Conservation (phyloP, 352 stramenopile species). For the Peronospora destructor region DNA sequence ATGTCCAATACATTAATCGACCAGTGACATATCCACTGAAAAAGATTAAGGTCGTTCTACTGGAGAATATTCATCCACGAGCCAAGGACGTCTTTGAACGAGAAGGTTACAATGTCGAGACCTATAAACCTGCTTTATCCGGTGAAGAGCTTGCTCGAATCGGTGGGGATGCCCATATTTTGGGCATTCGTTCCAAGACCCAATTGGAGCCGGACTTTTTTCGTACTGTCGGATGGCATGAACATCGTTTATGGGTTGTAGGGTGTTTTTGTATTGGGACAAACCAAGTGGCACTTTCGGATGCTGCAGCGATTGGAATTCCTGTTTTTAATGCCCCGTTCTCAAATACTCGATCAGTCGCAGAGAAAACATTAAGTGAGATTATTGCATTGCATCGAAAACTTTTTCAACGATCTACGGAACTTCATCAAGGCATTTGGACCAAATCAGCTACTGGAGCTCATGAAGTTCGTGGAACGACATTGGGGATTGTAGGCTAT, state of each 20-base stretch:
- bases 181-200: constrained; percentile 80
- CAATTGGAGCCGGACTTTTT: constrained; percentile 76
- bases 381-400: constrained; percentile 79
- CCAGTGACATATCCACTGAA: constrained; percentile 69
- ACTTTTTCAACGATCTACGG: constrained; percentile 69
- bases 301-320: constrained; percentile 54
- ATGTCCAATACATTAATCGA: constrained; percentile 38
- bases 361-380: constrained; percentile 78
- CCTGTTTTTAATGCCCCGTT: constrained; percentile 84
- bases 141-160: constrained; percentile 67
- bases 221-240: constrained; percentile 67
- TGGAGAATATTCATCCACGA: constrained; percentile 81
- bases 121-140: constrained; percentile 67
- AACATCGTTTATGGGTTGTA: constrained; percentile 70
- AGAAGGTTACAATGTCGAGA: constrained; percentile 72
- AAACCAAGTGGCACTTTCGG: constrained; percentile 66
- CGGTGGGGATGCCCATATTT: constrained; percentile 65
- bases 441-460: constrained; percentile 72
- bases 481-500: constrained; percentile 74
- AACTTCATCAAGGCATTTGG: constrained; percentile 71
- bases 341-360: constrained; percentile 81
- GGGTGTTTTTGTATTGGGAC: constrained; percentile 83
- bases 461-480: constrained; percentile 78
- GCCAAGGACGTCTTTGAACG: constrained; percentile 70
- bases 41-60: constrained; percentile 78